Conservation (phyloP, 495 filamentous ascomycete genomes). For the Annulohypoxylon maeteangense region DNA sequence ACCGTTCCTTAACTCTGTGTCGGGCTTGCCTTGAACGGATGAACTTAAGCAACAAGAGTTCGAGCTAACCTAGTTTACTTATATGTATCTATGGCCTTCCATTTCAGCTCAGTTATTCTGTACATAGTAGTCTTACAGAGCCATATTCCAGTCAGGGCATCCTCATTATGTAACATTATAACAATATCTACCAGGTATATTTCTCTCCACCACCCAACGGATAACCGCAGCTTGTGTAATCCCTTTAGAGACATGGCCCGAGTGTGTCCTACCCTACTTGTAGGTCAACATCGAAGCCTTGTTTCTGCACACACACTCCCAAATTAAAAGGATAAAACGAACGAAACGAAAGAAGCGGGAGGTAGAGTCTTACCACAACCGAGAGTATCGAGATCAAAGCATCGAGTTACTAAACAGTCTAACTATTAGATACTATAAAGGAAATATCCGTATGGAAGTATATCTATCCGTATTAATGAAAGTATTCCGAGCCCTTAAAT, state of each 20-base stretch:
- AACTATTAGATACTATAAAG: constrained; percentile 14
- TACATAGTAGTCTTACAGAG: not conserved
- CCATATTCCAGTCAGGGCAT: not conserved
- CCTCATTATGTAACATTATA: not conserved
- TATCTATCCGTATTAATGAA: not conserved
- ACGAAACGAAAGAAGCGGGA: not conserved
- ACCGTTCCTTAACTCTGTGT: not conserved
- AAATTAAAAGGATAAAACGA: not conserved
- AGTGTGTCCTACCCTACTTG: not conserved
- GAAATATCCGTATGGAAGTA: constrained; percentile 4
- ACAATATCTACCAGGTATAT: not conserved
- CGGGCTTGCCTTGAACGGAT: not conserved
- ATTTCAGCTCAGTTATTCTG: not conserved
- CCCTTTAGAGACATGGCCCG: not conserved
- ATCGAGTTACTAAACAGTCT: not conserved
- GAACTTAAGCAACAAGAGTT: not conserved
- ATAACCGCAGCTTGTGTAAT: not conserved
- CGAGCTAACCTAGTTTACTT: not conserved
- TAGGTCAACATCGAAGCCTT: not conserved
- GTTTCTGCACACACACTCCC: not conserved
- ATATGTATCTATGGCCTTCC: not conserved
- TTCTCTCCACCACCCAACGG: not conserved
- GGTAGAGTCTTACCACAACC: not conserved
- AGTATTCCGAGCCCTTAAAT: not conserved
- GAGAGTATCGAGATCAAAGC: not conserved